Evolutionary conservation across 2,329 filamentous ascomycete genomes (phyloP).

Genomic region (Penicillium decumbens): DNA sequence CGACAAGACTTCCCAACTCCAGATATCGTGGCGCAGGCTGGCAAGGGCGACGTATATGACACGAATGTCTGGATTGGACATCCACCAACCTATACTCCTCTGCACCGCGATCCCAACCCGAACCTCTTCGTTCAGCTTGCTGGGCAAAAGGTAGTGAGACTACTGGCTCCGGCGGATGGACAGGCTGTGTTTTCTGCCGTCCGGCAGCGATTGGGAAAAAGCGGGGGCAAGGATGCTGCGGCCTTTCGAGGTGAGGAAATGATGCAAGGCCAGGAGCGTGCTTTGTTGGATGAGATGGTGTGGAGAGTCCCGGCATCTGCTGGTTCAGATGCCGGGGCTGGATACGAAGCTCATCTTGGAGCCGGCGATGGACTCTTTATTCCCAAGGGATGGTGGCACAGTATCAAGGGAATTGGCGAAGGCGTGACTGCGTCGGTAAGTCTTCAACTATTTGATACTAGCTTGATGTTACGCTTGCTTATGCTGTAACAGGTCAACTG

Average conservation of each 20-base stretch:
- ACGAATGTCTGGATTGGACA: constrained; percentile 85
- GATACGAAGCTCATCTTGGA: constrained; percentile 54
- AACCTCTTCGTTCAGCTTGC: constrained; percentile 85
- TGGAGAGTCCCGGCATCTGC: constrained; percentile 52
- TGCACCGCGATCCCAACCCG: constrained; percentile 90
- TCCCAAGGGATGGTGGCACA: constrained; percentile 83
- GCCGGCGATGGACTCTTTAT: constrained; percentile 72
- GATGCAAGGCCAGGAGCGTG: constrained; percentile 76
- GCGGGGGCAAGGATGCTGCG: constrained; percentile 33
- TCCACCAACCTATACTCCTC: constrained; percentile 80
- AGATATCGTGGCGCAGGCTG: constrained; percentile 56
- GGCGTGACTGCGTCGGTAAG: constrained; percentile 57
- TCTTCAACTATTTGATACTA: constrained; percentile 8
- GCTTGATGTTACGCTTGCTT: constrained; percentile 22
- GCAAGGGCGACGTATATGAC: constrained; percentile 79
- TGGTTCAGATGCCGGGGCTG: constrained; percentile 21
- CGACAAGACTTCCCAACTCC: constrained; percentile 65
- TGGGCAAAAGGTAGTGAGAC: constrained; percentile 66
- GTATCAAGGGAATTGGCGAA: constrained; percentile 60
- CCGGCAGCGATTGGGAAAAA: constrained; percentile 37
- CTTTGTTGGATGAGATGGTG: constrained; percentile 61
- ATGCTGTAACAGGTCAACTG: constrained; percentile 56
- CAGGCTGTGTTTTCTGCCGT: constrained; percentile 57
- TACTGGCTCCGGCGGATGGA: constrained; percentile 64
- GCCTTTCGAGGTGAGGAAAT: constrained; percentile 74